Evolutionary conservation across 768 basidiomycete species (phyloP), one percentile per base, ranked within the genome.

Genomic region (Phylloporus sp.): DNA sequence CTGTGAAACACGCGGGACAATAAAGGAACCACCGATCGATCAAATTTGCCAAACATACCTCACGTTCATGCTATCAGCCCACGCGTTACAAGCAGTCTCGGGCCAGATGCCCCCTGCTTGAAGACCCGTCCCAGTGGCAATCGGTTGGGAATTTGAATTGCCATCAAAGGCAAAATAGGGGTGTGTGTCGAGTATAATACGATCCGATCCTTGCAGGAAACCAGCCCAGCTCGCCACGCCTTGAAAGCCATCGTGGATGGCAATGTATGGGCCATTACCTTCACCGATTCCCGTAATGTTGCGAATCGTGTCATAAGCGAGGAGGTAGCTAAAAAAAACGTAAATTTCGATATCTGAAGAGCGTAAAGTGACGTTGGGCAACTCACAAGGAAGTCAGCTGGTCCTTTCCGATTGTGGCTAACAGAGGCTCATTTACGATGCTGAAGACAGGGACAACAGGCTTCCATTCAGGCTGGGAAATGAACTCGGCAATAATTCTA

Each of bases 401-500:
- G 34, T 77, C 70, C 51, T 70, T 61, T 3, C 87, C 86, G 47
- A 90, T 83, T 5, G 71, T 70, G 6, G 63, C 58, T 29, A 79
- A 52, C 27, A 78, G 67, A 2, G 84, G 74, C 66, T 88, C 86
- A 56, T 88, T 88, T 11, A 86, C 62, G 45, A 87, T 80, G 20
- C 82, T 81, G 58, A 84, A 82, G 48, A 81, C 65, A 12, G 76
- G 76, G 32, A 86, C 71, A 10, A 91, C 78, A 49, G 85, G 72
- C 50, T 70, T 73, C 73, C 86, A 91, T 59, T 81, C 74, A 58
- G 85, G 80, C 66, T 91, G 88, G 4, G 81, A 79, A 65, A 95
- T 84, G 73, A 95, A 95, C 70, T 89, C 85, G 42, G 81, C 78
- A 56, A 89, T 69, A 31, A 85, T 76, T 23, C 91, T 80, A 54